Evolutionary conservation across 2,329 filamentous ascomycete genomes (phyloP).

Genomic region (Sclerotinia trifoliorum): DNA sequence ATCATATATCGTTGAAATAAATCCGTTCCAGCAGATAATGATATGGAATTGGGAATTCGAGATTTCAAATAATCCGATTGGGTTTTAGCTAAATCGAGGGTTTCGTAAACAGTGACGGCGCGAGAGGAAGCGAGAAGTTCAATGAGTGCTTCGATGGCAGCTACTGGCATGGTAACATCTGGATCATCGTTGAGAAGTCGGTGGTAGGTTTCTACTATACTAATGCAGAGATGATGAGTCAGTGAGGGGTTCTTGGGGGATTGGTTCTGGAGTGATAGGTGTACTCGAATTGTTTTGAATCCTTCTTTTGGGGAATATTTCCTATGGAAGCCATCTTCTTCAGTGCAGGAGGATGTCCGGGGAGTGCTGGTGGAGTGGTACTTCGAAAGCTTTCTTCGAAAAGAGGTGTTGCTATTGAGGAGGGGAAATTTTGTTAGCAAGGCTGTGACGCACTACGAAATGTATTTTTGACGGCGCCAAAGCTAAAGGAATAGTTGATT

Average conservation of each 20-base stretch:
- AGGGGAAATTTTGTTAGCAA: slow-evolving; percentile 26
- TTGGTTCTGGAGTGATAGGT: background rate
- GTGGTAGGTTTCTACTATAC: slow-evolving; percentile 65
- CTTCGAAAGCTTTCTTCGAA: slow-evolving; percentile 33
- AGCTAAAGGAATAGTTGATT: slow-evolving; percentile 11
- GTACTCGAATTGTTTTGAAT: slow-evolving; percentile 37
- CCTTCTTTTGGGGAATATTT: slow-evolving; percentile 30
- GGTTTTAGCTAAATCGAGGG: slow-evolving; percentile 76
- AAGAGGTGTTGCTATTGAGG: slow-evolving; percentile 23
- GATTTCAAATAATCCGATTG: slow-evolving; percentile 76
- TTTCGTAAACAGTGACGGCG: slow-evolving; percentile 88
- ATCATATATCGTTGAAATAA: slow-evolving; percentile 94
- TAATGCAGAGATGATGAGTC: slow-evolving; percentile 32
- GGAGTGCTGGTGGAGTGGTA: slow-evolving; percentile 37
- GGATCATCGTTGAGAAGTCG: slow-evolving; percentile 65
- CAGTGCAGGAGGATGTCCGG: slow-evolving; percentile 35
- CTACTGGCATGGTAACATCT: slow-evolving; percentile 92
- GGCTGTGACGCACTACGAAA: slow-evolving; percentile 21
- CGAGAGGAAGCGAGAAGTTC: slow-evolving; percentile 76
- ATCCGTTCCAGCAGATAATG: slow-evolving; percentile 89
- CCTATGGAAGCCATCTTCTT: slow-evolving; percentile 37
- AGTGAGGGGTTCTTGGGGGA: slow-evolving; percentile 2
- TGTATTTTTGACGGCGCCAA: slow-evolving; percentile 13
- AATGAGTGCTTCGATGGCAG: slow-evolving; percentile 89
- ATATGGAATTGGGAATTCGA: slow-evolving; percentile 82